Evolutionary conservation across 1,284 basidiomycete genomes (phyloP).

Genomic region (Sphagnurus paluster): DNA sequence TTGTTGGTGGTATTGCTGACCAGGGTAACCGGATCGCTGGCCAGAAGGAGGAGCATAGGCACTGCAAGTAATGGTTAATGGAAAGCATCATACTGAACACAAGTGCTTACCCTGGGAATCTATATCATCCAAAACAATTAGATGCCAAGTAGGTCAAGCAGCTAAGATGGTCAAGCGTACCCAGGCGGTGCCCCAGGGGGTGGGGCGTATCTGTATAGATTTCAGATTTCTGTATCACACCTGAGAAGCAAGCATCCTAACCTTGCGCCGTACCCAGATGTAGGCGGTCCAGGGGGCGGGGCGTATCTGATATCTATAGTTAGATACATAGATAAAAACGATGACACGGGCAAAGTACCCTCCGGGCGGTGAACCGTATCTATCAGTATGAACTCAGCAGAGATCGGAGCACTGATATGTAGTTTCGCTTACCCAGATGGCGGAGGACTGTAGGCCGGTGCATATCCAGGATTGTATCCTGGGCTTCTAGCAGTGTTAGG

Average conservation of each 20-base stretch:
- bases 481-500: slow-evolving; percentile 17
- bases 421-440: slow-evolving; percentile 17
- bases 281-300: slow-evolving; percentile 30
- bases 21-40: slow-evolving; percentile 32
- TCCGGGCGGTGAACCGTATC: too few species aligned
- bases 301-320: too few species aligned
- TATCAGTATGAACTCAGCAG: slow-evolving; percentile 1
- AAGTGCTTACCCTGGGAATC: slow-evolving; percentile 8
- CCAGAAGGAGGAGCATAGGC: slow-evolving; percentile 30
- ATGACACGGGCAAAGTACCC: too few species aligned
- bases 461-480: slow-evolving; percentile 33
- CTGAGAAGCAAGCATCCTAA: neutral
- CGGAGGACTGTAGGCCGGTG: slow-evolving; percentile 30
- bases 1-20: slow-evolving; percentile 23
- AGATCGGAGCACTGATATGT: slow-evolving; percentile 18
- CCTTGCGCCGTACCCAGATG: slow-evolving; percentile 16
- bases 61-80: neutral
- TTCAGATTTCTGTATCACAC: neutral
- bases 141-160: neutral
- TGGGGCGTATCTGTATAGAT: slow-evolving; percentile 2
- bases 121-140: neutral
- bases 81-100: neutral
- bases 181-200: neutral
- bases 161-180: too few species aligned
- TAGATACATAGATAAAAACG: too few species aligned